Evolutionary conservation across 73 alveolate species (phyloP), one percentile per base, ranked within the genome.

Genomic region (Tetrahymena borealis): DNA sequence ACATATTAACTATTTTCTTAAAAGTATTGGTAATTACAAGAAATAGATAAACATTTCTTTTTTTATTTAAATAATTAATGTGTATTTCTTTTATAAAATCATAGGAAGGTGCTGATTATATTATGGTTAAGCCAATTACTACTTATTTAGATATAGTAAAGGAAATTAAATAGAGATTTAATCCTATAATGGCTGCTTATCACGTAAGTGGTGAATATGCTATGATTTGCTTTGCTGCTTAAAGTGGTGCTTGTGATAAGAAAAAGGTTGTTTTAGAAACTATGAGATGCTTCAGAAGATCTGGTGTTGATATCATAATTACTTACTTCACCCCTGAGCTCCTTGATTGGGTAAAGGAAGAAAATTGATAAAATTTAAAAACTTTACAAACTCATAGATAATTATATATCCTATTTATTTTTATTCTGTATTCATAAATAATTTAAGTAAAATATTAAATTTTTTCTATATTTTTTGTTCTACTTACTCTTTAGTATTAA

Each of bases 141-240:
- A 93, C 96, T 77, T 96, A 96, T 90, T 79, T 97, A 24, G 99
- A 97, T 91, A 93, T 97, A 24, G 95, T 94, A 32, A 60, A 78
- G 38, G 97, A 96, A 39, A 91, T 93, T 12, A 92, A 94, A 90
- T 42, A 94, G 13, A 78, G 94, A 38, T 90, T 92, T 31, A 91
- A 93, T 32, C 97, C 96, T 16, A 42, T 97, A 9, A 40, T 93
- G 36, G 97, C 96, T 32, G 95, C 96, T 16, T 97, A 97, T 94
- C 97, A 97, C 37, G 98, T 96, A 11, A 94, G 97, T 11, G 99
- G 99, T 18, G 99, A 97, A 78, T 97, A 95, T 60, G 96, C 99
- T 1, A 97, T 97, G 99, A 33, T 97, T 32, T 95, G 91, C 36
- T 96, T 93, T 90, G 97, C 97, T 33, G 98, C 97, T 20, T 93